A percentile compares a stretch with the other conserved stretches of the same genome.
Evolutionary conservation across 106 monocot species (phyloP).

Genomic region (Ottelia alismoides): DNA sequence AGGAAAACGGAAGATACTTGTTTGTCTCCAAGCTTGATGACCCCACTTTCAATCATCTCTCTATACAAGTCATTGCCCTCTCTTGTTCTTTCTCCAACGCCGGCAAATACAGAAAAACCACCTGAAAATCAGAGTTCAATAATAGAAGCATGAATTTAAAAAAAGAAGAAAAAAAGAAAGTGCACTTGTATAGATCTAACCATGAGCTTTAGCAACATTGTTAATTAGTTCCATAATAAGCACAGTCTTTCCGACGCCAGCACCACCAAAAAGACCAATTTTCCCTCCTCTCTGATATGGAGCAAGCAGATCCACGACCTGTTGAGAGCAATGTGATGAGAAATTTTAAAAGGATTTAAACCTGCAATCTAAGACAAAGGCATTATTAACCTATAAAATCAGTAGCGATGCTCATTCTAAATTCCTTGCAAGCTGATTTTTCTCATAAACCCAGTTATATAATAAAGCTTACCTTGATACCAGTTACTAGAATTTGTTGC

Average conservation of each 20-base stretch:
- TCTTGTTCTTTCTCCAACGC: constrained; percentile 63
- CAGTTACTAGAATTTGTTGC: too few relatives aligned
- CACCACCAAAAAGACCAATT: constrained; percentile 71
- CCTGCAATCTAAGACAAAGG: too few relatives aligned
- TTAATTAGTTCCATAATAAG: constrained; percentile 81
- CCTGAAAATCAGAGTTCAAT: constrained; percentile 16
- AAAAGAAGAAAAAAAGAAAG: background rate
- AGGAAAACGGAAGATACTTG: too few relatives aligned
- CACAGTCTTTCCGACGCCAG: constrained; percentile 66
- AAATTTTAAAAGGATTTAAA: background rate
- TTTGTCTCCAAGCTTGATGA: too few relatives aligned
- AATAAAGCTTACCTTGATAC: constrained; percentile 7
- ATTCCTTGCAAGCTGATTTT: too few relatives aligned
- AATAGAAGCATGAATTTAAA: background rate
- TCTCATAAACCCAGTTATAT: too few relatives aligned
- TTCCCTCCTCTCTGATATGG: constrained; percentile 70
- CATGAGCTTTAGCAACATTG: constrained; percentile 64
- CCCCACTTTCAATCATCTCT: constrained; percentile 80
- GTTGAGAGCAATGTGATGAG: background rate
- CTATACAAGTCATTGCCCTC: constrained; percentile 75
- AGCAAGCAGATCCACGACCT: constrained; percentile 74
- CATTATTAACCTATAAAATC: too few relatives aligned
- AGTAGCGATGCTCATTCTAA: too few relatives aligned
- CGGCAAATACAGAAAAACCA: constrained; percentile 75
- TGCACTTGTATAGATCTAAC: constrained; percentile 13